A percentile compares a stretch with the other conserved stretches of the same genome.
Conservation (phyloP, 257 asterid species). For the Nicotiana paniculata region DNA sequence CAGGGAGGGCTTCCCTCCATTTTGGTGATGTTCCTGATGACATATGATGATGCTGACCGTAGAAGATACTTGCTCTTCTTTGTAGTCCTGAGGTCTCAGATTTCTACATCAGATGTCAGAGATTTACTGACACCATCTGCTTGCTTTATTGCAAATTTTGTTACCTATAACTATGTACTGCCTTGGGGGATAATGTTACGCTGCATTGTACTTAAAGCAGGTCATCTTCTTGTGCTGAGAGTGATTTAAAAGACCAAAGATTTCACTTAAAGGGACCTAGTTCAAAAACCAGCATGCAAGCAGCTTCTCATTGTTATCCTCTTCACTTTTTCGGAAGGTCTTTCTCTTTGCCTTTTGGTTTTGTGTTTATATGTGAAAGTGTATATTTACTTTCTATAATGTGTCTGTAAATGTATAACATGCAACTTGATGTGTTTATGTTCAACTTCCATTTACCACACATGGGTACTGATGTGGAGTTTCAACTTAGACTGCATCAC, state of each 20-base stretch:
- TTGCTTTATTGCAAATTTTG: neutral
- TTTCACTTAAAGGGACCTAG: constrained; percentile 8
- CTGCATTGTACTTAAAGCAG: neutral
- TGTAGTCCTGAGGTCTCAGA: neutral
- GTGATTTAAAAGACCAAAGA: neutral
- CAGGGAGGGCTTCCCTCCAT: neutral
- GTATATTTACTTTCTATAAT: neutral
- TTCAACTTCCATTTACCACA: neutral
- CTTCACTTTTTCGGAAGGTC: constrained; percentile 44
- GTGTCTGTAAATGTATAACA: neutral
- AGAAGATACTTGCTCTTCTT: neutral
- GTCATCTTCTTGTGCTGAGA: neutral
- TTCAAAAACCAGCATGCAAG: constrained; percentile 34
- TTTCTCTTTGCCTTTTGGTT: neutral
- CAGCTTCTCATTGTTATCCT: constrained; percentile 48
- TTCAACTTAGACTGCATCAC: neutral
- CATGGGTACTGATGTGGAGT: neutral
- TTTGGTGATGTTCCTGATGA: neutral
- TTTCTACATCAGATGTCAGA: neutral
- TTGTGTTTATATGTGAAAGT: neutral
- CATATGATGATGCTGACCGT: neutral
- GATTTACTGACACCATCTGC: neutral
- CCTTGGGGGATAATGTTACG: neutral
- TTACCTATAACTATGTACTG: neutral
- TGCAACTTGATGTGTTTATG: neutral